Conservation (phyloP, 345 rosid species). For the Eucalyptus cloeziana region DNA sequence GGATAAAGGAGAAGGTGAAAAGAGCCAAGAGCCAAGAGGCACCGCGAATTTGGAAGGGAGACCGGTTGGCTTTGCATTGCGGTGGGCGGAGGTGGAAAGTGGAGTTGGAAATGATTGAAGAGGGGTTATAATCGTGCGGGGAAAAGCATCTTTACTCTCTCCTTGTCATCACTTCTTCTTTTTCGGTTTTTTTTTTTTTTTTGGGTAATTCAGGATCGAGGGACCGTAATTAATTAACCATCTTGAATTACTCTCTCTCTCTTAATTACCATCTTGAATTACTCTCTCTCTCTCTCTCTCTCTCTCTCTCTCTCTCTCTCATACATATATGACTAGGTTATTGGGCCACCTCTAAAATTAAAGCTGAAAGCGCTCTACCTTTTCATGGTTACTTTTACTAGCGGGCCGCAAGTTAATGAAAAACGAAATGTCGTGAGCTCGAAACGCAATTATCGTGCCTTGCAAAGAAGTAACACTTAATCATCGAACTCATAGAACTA, state of each 20-base stretch:
- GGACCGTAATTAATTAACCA: background rate
- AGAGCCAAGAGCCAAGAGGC: background rate
- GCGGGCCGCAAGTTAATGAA: background rate
- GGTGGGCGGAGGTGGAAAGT: background rate
- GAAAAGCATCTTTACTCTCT: background rate
- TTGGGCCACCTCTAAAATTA: background rate
- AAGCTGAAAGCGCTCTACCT: background rate
- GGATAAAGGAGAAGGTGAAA: background rate
- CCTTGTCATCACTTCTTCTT: background rate
- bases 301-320: background rate
- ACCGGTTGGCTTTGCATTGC: background rate
- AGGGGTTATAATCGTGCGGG: background rate
- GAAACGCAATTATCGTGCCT: background rate
- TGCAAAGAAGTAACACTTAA: background rate
- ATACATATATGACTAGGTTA: background rate
- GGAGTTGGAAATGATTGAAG: background rate
- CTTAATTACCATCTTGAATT: no score
- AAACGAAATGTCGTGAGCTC: background rate
- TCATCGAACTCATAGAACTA: background rate
- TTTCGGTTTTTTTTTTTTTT: no score
- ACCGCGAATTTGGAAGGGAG: background rate
- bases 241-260: no score
- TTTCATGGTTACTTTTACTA: background rate
- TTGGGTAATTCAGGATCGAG: background rate
- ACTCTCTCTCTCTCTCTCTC: no score